Evolutionary conservation across 2,329 filamentous ascomycete genomes (phyloP), one percentile per base, ranked within the genome.

Genomic region (Microsporum ferrugineum): DNA sequence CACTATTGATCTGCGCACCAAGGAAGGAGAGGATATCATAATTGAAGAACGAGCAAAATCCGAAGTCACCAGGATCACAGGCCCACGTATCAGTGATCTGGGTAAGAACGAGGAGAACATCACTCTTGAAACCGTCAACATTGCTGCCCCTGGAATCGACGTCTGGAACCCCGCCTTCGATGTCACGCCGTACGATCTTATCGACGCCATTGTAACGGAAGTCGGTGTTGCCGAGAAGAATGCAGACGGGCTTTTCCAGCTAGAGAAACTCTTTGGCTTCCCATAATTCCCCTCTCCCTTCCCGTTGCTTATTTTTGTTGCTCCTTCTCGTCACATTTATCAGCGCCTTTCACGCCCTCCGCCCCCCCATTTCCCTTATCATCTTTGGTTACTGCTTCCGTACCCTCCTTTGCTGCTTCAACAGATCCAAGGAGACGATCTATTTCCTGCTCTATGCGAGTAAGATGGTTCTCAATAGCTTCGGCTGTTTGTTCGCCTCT

Each of bases 161-260:
- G 91, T 97, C 6, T 99, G 94, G 91, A 99, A 99, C 72, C 94
- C 94, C 36, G 88, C 91, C 0, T 99, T 99, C 71, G 94, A 99
- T 70, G 89, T 99, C 38, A 99, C 94, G 7, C 92, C 94, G 0
- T 84, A 88, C 41, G 84, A 84, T 64, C 77, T 96, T 59, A 96
- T 99, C 65, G 94, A 99, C 73, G 91, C 88, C 1, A 88, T 99
- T 62, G 89, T 97, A 65, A 99, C 94, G 0, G 94, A 99, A 76
- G 85, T 88, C 68, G 92, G 92, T 0, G 88, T 91, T 5, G 85
- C 95, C 2, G 86, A 90, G 69, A 95, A 92, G 78, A 84, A 83
- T 53, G 71, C 76, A 2, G 79, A 86, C 62, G 91, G 89, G 1
- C 77, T 74, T 27, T 97, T 96, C 75, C 75, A 84, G 63, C 76